phyloP scores from a whole-genome alignment of 257 asterid genomes.

The Solanum arcanum region DNA sequence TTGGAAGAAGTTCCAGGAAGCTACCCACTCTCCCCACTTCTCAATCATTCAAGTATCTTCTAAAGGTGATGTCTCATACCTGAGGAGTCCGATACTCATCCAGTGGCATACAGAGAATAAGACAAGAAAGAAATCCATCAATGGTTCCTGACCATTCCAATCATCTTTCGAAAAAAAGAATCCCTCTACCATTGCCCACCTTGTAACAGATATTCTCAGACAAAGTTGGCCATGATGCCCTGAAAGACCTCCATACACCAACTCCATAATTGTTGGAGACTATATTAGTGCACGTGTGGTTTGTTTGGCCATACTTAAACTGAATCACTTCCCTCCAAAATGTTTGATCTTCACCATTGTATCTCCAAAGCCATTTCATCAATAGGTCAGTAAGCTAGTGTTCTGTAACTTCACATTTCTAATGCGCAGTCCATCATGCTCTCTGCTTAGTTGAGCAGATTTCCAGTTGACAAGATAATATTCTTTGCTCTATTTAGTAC shows the following conservation, averaged over 20 bases:
- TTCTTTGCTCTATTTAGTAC: not conserved
- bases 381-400: not conserved
- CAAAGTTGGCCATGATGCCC: not conserved
- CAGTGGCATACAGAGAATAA: not conserved
- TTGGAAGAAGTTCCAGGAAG: not conserved
- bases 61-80: not conserved
- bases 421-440: not conserved
- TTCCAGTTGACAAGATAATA: not conserved
- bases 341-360: not conserved
- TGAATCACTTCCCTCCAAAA: not conserved
- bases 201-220: not conserved
- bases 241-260: not conserved
- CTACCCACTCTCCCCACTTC: not conserved
- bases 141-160: not conserved
- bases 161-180: not conserved
- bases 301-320: not conserved
- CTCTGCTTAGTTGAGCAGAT: not conserved
- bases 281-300: not conserved
- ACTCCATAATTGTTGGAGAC: not conserved
- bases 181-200: not conserved
- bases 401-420: not conserved
- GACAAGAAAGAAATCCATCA: not conserved
- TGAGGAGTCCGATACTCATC: not conserved
- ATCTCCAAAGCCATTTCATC: not conserved
- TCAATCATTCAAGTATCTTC: not conserved